phyloP scores from a whole-genome alignment of 495 filamentous ascomycete species.

The Viridothelium virens region DNA sequence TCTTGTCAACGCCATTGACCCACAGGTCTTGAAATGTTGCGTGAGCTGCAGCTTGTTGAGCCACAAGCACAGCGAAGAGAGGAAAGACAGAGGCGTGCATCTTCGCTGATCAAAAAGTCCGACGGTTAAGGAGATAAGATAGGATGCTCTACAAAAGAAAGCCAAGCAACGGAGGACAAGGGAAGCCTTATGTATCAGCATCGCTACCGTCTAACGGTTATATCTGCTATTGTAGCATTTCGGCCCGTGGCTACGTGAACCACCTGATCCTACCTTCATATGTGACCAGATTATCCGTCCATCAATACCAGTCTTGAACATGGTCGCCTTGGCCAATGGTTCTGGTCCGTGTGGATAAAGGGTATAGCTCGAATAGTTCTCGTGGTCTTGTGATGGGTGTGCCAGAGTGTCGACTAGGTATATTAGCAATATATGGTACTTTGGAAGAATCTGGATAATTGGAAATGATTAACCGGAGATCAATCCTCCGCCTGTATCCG shows the following conservation, averaged over 20 bases:
- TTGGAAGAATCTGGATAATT: slow-evolving; percentile 10
- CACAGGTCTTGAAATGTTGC: slow-evolving; percentile 7
- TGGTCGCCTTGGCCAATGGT: background rate
- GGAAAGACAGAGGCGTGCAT: background rate
- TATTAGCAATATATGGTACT: background rate
- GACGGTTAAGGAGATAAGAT: background rate
- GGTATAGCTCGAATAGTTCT: background rate
- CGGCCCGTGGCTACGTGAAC: background rate
- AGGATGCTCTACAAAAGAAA: background rate
- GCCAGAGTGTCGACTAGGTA: background rate
- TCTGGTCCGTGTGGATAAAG: background rate
- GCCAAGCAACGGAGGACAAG: background rate
- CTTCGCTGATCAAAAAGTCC: background rate
- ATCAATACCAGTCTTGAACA: background rate
- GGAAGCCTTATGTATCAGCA: background rate
- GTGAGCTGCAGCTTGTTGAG: slow-evolving; percentile 7
- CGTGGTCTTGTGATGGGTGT: background rate
- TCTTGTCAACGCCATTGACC: slow-evolving; percentile 13
- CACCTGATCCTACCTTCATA: slow-evolving; percentile 11
- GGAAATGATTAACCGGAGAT: slow-evolving; percentile 1
- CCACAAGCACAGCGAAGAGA: background rate
- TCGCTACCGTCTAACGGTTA: background rate
- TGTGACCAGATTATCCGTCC: background rate
- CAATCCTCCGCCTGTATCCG: background rate
- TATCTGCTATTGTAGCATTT: background rate